Evolutionary conservation across 352 stramenopile genomes (phyloP), one percentile per base, ranked within the genome.

Genomic region (Globisporangium splendens): DNA sequence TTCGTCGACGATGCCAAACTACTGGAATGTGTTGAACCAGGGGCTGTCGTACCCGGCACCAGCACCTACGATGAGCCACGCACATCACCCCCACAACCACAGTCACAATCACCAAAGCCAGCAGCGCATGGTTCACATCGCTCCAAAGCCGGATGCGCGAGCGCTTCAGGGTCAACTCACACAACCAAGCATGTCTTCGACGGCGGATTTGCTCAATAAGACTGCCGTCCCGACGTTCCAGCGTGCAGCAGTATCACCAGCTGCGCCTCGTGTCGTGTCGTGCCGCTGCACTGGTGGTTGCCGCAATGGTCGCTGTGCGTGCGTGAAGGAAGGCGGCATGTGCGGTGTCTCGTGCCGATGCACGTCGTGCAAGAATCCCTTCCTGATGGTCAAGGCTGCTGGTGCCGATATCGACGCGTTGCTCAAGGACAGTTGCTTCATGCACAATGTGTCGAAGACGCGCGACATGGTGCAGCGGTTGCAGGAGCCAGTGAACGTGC

Each of bases 291-390:
- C 82, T 22, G 82, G 84, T 46, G 84, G 84, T 22, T 93, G 84
- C 58, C 77, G 82, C 49, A 93, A 93, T 20, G 84, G 84, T 15
- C 78, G 84, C 50, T 93, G 84, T 46, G 84, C 82, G 17, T 93
- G 84, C 56, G 84, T 93, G 22, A 93, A 92, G 62, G 80, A 91
- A 47, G 81, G 81, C 46, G 83, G 76, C 33, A 91, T 91, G 80
- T 93, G 84, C 46, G 79, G 79, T 22, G 58, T 65, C 13, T 79
- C 78, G 24, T 93, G 84, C 54, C 84, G 84, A 33, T 93, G 84
- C 70, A 93, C 84, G 50, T 91, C 81, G 13, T 93, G 84, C 71
- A 91, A 93, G 69, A 93, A 93, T 69, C 84, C 84, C 38, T 93
- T 91, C 54, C 62, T 88, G 57, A 89, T 89, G 75, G 83, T 93